phyloP scores from a whole-genome alignment of 768 basidiomycete species.

The Kondoa malvinella region DNA sequence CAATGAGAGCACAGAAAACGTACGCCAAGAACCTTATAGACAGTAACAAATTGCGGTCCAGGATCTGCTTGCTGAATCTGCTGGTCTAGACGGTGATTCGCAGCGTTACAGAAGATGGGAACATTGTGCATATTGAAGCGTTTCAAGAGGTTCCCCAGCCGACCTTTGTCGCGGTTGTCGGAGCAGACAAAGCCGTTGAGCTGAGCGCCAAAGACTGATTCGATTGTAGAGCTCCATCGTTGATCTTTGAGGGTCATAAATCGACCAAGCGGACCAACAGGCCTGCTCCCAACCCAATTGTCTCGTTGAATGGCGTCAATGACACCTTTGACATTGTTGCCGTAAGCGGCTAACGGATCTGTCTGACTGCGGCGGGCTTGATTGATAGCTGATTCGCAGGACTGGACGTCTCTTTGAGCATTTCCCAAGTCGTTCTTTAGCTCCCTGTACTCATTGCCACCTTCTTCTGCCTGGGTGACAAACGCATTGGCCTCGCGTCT shows the following conservation, averaged over 20 bases:
- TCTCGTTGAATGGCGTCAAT: not conserved
- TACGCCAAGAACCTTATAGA: not conserved
- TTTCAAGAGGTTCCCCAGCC: not conserved
- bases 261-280: conserved; percentile 5
- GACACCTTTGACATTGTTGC: not conserved
- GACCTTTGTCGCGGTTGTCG: not conserved
- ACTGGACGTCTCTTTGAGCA: not conserved
- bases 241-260: conserved; percentile 4
- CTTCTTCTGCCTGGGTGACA: not conserved
- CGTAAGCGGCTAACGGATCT: not conserved
- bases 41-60: not conserved
- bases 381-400: not conserved
- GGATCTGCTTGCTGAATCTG: not conserved
- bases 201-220: not conserved
- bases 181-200: conserved; percentile 5
- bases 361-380: not conserved
- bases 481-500: not conserved
- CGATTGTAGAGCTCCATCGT: not conserved
- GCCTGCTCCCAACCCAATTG: not conserved
- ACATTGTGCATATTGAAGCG: not conserved
- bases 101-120: not conserved
- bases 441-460: not conserved
- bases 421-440: not conserved
- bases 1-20: not conserved
- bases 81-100: not conserved